Evolutionary conservation across 2,329 filamentous ascomycete species (phyloP).

Genomic region (Bisporella sp.): DNA sequence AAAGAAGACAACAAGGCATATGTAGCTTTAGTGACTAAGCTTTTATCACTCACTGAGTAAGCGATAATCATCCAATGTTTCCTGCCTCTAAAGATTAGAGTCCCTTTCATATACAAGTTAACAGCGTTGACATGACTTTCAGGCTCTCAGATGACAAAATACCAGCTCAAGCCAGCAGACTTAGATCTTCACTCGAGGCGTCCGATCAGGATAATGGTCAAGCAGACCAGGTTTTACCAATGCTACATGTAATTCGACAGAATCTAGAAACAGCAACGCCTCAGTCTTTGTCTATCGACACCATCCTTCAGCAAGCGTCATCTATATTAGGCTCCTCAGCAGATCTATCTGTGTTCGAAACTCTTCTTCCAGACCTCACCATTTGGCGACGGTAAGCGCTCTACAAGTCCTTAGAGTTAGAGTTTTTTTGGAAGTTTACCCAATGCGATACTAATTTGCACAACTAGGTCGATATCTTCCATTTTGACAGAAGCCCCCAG

Average conservation of each 20-base stretch:
- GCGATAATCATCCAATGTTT: too few relatives aligned
- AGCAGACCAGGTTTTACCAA: constrained; percentile 28
- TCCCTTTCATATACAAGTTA: too few relatives aligned
- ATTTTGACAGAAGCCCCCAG: constrained; percentile 48
- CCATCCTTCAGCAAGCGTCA: constrained; percentile 42
- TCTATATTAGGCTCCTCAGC: constrained; percentile 31
- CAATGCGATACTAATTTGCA: too few relatives aligned
- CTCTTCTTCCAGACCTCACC: constrained; percentile 55
- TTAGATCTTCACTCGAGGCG: constrained; percentile 40
- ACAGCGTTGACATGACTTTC: too few relatives aligned
- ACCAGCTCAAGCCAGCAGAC: constrained; percentile 12
- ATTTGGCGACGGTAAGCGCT: constrained; percentile 48
- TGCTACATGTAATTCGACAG: constrained; percentile 45
- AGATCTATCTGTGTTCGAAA: constrained; percentile 25
- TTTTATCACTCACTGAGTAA: constrained; percentile 46
- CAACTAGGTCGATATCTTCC: too few relatives aligned
- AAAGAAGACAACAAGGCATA: constrained; percentile 39
- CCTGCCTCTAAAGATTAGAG: too few relatives aligned
- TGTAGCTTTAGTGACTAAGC: constrained; percentile 42
- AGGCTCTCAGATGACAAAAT: constrained; percentile 31
- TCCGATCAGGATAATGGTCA: constrained; percentile 1
- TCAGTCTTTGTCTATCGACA: constrained; percentile 46
- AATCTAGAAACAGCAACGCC: constrained; percentile 44
- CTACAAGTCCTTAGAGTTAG: too few relatives aligned
- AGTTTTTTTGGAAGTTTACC: too few relatives aligned